Percentiles rank a stretch among this genome's conserved stretches.
These are phyloP conservation scores for Quercus engelmannii DNA, from an alignment of 306 rosid species.

Conservation along the genomic window DNA sequence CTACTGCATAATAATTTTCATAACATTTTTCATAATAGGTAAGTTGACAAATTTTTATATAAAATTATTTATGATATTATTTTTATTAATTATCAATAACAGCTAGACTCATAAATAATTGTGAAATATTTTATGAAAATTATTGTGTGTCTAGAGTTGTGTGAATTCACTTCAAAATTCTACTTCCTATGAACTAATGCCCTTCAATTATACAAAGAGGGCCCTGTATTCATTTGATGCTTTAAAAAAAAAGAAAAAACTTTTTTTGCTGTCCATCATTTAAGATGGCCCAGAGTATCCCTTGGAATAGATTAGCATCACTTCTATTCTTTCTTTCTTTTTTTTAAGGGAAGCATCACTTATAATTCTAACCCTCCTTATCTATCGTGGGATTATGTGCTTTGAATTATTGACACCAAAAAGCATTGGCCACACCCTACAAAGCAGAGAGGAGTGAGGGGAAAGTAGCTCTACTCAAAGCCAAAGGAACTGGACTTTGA, in stretches of 20 bases:
- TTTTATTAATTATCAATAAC: no score
- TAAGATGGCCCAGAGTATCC: slow-evolving; percentile 27
- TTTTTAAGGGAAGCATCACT: no score
- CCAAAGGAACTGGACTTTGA: background rate
- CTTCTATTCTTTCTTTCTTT: background rate
- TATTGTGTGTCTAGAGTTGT: no score
- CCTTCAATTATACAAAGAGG: no score
- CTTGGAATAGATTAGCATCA: slow-evolving; percentile 16
- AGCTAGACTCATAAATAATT: no score
- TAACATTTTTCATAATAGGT: no score
- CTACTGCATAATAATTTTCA: background rate
- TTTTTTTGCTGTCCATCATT: slow-evolving; percentile 13
- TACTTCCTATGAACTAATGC: no score
- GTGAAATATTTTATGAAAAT: no score
- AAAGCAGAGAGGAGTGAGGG: background rate
- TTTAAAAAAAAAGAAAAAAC: background rate
- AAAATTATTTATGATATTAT: no score
- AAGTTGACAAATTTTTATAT: no score
- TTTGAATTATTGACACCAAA: slow-evolving; percentile 15
- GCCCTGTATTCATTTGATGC: slow-evolving; percentile 10
- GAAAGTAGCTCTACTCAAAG: background rate
- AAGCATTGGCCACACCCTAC: background rate
- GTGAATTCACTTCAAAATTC: no score
- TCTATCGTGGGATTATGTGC: background rate
- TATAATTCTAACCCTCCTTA: background rate